phyloP scores from a whole-genome alignment of 1,284 basidiomycete genomes.

The Chondrostereum purpureum region DNA sequence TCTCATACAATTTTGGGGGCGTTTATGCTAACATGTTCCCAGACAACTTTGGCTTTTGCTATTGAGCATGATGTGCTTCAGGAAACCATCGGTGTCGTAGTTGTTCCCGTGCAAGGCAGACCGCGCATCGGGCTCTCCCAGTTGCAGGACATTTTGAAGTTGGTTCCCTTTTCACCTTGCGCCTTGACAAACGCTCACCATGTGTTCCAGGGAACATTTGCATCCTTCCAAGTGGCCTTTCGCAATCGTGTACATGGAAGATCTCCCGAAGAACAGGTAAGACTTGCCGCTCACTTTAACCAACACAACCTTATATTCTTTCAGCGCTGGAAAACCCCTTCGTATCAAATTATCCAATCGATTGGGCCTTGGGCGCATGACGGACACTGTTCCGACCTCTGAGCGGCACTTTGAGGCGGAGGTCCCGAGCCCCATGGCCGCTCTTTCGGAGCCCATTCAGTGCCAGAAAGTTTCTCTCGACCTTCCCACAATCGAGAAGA shows the following conservation, averaged over 20 bases:
- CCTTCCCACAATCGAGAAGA: conserved; percentile 28
- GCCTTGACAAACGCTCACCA: conserved; percentile 10
- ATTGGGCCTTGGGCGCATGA: conserved; percentile 28
- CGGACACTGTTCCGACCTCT: conserved; percentile 26
- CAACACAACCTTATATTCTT: conserved; percentile 3
- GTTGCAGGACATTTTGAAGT: conserved; percentile 29
- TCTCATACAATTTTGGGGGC: conserved; percentile 34
- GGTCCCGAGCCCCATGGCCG: conserved; percentile 22
- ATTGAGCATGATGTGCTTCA: conserved; percentile 16
- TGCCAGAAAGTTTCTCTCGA: conserved; percentile 27
- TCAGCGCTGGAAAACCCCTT: conserved; percentile 37
- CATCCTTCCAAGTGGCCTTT: conserved; percentile 30
- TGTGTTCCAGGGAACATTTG: conserved; percentile 37
- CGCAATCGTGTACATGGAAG: conserved; percentile 16
- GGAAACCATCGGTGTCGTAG: conserved; percentile 15
- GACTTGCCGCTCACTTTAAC: not conserved
- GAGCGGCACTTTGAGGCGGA: conserved; percentile 34
- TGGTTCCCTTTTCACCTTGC: conserved; percentile 18
- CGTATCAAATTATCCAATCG: conserved; percentile 36
- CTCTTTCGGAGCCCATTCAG: conserved; percentile 30
- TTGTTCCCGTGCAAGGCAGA: conserved; percentile 11
- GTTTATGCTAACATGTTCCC: conserved; percentile 35
- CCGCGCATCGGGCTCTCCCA: conserved; percentile 19
- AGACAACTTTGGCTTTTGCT: conserved; percentile 16
- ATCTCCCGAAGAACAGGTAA: conserved; percentile 14